phyloP scores from a whole-genome alignment of 1,139 yeast species.

The Geotrichum histeridarum region DNA sequence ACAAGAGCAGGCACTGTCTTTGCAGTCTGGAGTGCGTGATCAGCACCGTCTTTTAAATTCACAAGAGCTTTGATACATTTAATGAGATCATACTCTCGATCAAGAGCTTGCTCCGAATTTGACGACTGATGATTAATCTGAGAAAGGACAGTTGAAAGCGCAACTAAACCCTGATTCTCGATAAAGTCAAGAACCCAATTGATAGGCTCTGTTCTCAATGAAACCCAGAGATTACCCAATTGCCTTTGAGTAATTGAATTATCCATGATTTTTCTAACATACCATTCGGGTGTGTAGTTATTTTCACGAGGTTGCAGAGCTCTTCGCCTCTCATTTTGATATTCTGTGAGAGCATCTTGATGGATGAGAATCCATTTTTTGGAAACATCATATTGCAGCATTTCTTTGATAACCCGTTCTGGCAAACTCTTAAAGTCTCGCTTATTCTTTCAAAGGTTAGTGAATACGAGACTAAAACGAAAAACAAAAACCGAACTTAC shows the following conservation, averaged over 20 bases:
- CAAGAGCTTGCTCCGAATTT: conserved; percentile 43
- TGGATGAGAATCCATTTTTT: conserved; percentile 90
- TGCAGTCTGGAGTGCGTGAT: conserved; percentile 48
- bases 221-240: conserved; percentile 81
- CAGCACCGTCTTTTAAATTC: conserved; percentile 53
- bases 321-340: conserved; percentile 52
- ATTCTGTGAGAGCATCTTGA: conserved; percentile 79
- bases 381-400: conserved; percentile 67
- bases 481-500: conserved; percentile 19
- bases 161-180: conserved; percentile 83
- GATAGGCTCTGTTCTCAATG: conserved; percentile 84
- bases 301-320: conserved; percentile 31
- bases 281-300: conserved; percentile 63
- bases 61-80: conserved; percentile 60
- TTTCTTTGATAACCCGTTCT: conserved; percentile 67
- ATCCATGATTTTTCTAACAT: conserved; percentile 68
- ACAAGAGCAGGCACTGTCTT: conserved; percentile 55
- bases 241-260: conserved; percentile 66
- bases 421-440: conserved; percentile 81
- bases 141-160: conserved; percentile 57
- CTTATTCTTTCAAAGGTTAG: conserved; percentile 47
- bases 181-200: conserved; percentile 84
- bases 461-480: neutral
- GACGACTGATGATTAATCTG: conserved; percentile 39
- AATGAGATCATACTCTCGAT: conserved; percentile 55